Conservation (phyloP, 192 early-diverging fungal genomes). For the Mortierella alpina region DNA sequence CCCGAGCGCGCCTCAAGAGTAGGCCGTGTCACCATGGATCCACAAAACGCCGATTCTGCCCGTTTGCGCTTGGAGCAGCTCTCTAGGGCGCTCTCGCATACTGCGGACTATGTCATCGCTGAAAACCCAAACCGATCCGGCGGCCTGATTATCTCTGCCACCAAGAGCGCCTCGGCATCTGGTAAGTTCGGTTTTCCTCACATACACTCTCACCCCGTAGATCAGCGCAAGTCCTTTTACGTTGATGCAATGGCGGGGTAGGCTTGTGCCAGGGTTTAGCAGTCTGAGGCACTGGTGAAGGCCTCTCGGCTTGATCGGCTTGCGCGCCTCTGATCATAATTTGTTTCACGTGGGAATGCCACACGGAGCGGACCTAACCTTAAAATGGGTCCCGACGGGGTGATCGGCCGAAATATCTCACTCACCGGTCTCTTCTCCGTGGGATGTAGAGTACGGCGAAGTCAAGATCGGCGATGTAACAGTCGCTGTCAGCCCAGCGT, state of each 20-base stretch:
- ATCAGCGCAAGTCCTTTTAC: neutral
- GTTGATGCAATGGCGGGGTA: neutral
- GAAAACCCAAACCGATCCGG: conserved; percentile 46
- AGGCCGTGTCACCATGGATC: conserved; percentile 22
- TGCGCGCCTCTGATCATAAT: neutral
- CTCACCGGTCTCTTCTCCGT: neutral
- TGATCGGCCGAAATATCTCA: neutral
- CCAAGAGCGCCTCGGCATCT: conserved; percentile 19
- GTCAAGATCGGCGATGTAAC: conserved; percentile 70
- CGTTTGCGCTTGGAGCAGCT: conserved; percentile 49
- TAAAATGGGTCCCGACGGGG: neutral
- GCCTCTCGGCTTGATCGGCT: neutral
- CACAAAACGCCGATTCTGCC: conserved; percentile 29
- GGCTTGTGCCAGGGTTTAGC: neutral
- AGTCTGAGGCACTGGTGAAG: neutral
- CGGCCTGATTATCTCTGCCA: conserved; percentile 46
- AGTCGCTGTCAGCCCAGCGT: conserved; percentile 55
- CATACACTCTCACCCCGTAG: neutral
- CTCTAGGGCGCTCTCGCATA: conserved; percentile 44
- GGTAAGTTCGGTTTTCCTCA: conserved; percentile 9
- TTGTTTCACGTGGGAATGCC: conserved; percentile 27
- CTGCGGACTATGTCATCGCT: conserved; percentile 49
- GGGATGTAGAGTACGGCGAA: conserved; percentile 46
- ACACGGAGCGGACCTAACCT: no score
- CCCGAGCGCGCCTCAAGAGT: neutral